Evolutionary conservation across 805 yeast genomes (phyloP), one percentile per base, ranked within the genome.

Genomic region (Candida boleticola): DNA sequence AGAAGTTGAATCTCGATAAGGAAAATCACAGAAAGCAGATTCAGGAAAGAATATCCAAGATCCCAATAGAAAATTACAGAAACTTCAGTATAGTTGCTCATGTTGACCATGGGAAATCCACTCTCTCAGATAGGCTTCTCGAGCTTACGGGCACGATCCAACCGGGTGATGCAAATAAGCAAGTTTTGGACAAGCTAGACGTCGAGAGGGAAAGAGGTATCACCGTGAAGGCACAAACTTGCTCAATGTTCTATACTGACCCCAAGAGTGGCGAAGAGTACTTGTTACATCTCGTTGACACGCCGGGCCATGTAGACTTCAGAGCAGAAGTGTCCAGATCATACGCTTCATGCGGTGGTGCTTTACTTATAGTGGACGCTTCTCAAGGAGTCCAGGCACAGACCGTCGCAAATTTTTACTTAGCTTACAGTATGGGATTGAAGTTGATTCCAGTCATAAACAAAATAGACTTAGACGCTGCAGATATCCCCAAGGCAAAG

Each of bases 281-380:
- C 58, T 63, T 93, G 41, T 66, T 92, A 36, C 97, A 92, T 68
- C 68, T 92, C 35, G 97, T 93, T 35, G 99, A 92, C 61, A 92
- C 98, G 0, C 99, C 99, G 0, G 99, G 99, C 0, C 99, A 92
- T 60, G 98, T 93, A 25, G 99, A 92, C 61, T 92, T 92, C 61
- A 71, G 97, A 41, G 84, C 93, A 6, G 99, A 92, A 55, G 99
- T 92, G 1, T 82, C 95, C 3, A 67, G 98, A 51, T 87, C 96
- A 5, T 90, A 90, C 63, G 97, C 97, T 2, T 86, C 97, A 0
- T 93, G 97, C 68, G 95, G 90, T 29, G 98, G 98, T 11, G 97
- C 97, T 0, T 65, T 92, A 31, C 62, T 92, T 31, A 63, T 92
- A 18, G 95, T 92, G 1, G 99, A 93, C 68, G 98, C 98, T 1